Evolutionary conservation across 2,329 filamentous ascomycete genomes (phyloP), one percentile per base, ranked within the genome.

Genomic region (Hypoxylon sp.): DNA sequence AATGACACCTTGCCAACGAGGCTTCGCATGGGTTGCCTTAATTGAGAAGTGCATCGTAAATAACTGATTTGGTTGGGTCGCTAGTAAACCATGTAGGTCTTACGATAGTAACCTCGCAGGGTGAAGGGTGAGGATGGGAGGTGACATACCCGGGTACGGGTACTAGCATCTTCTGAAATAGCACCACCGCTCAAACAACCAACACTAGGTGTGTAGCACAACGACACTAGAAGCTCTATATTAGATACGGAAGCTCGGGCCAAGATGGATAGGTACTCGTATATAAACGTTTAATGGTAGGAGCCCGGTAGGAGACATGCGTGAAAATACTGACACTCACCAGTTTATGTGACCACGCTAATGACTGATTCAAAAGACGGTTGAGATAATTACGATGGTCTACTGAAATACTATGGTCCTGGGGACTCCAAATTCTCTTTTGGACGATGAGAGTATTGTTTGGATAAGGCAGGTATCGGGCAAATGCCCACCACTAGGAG

Each of bases 401-500:
- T 13, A n/a, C 11, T 15, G 32, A 34, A 34, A 34, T 34, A 3
- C 10, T 34, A 3, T 15, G 10, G 32, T 1, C 11, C 15, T 34
- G 32, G 32, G 6, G 11, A 15, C 32, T 34, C 32, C 11, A 15
- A 19, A 4, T 41, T 41, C 37, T 19, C n/a, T 19, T 2, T 6
- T 11, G 11, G 32, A 15, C 11, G n/a, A n/a, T n/a, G n/a, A n/a
- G n/a, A 34, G 4, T 13, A 34, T 34, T 15, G 13, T 34, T 34
- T 34, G 13, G 32, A 15, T 3, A 15, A 34, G 32, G 44, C 55
- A 52, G 47, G 56, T 52, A 41, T 62, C 62, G 59, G 63, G 48
- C 54, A 57, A 52, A 65, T 62, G 58, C 47, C 56, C 43, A 51
- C 63, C 63, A 65, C 56, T 65, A 65, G 63, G 63, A 65, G 55